Evolutionary conservation across 352 stramenopile species (phyloP).

Genomic region (Pythium volutum): DNA sequence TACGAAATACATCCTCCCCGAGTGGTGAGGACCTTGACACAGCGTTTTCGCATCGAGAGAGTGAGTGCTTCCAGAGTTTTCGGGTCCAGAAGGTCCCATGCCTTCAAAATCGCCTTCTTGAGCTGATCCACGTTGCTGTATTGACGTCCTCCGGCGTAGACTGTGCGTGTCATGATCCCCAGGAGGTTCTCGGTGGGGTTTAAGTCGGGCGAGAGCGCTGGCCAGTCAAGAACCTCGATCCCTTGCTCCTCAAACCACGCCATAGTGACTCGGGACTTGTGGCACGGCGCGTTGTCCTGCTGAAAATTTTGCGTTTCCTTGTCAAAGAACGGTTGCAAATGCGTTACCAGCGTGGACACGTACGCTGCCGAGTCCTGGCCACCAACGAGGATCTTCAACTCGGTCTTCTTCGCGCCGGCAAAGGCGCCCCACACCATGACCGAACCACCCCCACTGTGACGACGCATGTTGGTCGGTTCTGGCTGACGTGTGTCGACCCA

Average conservation of each 20-base stretch:
- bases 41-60: background rate
- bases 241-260: background rate
- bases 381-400: background rate
- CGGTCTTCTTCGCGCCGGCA: background rate
- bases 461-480: background rate
- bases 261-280: background rate
- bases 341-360: background rate
- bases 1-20: background rate
- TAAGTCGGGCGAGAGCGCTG: background rate
- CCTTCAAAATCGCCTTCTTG: background rate
- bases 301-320: conserved; percentile 4
- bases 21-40: background rate
- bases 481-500: background rate
- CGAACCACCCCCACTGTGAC: background rate
- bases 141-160: background rate
- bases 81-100: background rate
- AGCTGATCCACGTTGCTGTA: background rate
- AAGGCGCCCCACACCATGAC: conserved; percentile 2
- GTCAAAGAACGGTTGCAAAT: conserved; percentile 2
- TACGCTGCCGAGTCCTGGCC: background rate
- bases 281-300: background rate
- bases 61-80: background rate
- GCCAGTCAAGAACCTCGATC: background rate
- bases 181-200: background rate
- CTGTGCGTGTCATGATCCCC: background rate